A percentile compares a stretch with the other conserved stretches of the same genome.
These are phyloP conservation scores for Drechslerella coelobrocha DNA, from an alignment of 2,329 filamentous ascomycete species.

Conservation along the genomic window DNA sequence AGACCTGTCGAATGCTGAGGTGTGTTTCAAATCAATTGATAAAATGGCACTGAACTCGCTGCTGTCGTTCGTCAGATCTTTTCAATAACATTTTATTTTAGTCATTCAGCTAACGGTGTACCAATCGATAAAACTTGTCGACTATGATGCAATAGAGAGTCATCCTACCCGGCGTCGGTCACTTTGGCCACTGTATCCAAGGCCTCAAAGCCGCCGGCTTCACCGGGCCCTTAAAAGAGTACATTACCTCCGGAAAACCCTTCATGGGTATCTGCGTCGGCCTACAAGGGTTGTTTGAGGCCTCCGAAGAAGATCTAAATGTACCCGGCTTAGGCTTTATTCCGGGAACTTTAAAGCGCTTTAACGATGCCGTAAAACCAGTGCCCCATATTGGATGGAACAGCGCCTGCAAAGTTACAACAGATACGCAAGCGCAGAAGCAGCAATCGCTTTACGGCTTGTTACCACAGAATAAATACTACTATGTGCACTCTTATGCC, in stretches of 20 bases:
- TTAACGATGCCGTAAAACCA: conserved; percentile 78
- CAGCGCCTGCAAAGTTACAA: conserved; percentile 70
- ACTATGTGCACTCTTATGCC: conserved; percentile 97
- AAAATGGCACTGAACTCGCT: neutral
- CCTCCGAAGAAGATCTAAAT: conserved; percentile 77
- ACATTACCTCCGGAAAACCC: conserved; percentile 89
- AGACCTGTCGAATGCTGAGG: conserved; percentile 84
- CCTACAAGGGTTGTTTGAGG: conserved; percentile 85
- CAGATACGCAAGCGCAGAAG: conserved; percentile 54
- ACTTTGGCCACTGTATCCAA: conserved; percentile 93
- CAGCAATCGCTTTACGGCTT: conserved; percentile 76
- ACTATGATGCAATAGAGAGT: conserved; percentile 58
- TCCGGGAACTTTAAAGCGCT: conserved; percentile 73
- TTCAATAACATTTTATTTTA: conserved; percentile 9
- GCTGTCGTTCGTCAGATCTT: neutral
- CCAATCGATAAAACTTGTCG: neutral
- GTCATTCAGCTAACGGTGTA: conserved; percentile 5
- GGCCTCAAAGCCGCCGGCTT: conserved; percentile 84
- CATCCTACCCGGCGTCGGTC: conserved; percentile 93
- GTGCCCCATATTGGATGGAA: conserved; percentile 99
- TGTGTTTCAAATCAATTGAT: conserved; percentile 59
- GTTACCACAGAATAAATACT: conserved; percentile 85
- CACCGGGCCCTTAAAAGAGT: conserved; percentile 77
- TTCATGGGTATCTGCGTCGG: conserved; percentile 99
- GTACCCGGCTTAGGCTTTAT: conserved; percentile 79